Evolutionary conservation across 352 stramenopile genomes (phyloP).

Genomic region (Pythium phragmiticola): DNA sequence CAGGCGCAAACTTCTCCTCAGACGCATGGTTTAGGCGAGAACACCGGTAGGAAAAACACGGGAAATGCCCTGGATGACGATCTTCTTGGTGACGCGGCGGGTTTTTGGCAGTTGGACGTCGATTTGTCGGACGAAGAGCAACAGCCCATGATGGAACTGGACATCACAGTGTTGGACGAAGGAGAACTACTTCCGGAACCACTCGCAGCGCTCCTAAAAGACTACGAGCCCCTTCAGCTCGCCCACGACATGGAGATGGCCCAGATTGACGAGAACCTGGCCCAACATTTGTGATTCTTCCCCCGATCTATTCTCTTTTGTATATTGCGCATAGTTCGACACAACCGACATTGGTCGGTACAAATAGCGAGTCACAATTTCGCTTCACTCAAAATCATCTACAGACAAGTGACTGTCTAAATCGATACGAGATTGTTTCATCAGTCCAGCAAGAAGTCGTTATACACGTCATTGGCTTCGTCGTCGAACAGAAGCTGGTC

Average conservation of each 20-base stretch:
- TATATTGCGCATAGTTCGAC: no score
- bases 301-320: no score
- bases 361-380: no score
- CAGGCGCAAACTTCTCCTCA: conserved; percentile 18
- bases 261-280: neutral
- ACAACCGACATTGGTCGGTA: no score
- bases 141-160: neutral
- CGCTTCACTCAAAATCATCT: neutral
- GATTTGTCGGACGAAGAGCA: conserved; percentile 10
- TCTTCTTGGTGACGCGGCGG: neutral
- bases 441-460: no score
- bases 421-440: no score
- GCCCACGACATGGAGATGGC: conserved; percentile 2
- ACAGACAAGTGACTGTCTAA: neutral
- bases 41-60: neutral
- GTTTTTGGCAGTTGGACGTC: neutral
- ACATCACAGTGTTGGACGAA: no score
- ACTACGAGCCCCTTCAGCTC: conserved; percentile 9
- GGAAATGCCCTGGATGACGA: neutral
- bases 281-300: neutral
- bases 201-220: neutral
- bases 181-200: neutral
- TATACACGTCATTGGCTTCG: neutral
- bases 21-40: neutral
- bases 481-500: conserved; percentile 1